Evolutionary conservation across 805 yeast species (phyloP).

Genomic region (Saccharomyces paradoxus): DNA sequence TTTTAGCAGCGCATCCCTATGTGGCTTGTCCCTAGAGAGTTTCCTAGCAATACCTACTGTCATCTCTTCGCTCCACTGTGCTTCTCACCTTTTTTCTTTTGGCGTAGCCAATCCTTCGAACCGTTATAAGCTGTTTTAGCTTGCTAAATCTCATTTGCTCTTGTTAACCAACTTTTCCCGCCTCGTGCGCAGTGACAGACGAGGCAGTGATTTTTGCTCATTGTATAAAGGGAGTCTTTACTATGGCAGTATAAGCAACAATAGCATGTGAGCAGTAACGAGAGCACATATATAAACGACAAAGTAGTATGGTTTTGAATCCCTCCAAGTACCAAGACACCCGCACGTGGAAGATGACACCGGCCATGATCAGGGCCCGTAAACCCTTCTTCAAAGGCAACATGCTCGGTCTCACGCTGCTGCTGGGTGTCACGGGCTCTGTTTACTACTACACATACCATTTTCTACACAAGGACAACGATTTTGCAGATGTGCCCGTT

Average conservation of each 20-base stretch:
- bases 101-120: not conserved
- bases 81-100: not conserved
- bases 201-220: not conserved
- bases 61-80: constrained; percentile 10
- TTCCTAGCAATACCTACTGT: constrained; percentile 28
- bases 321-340: constrained; percentile 52
- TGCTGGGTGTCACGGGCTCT: constrained; percentile 59
- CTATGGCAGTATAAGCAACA: not conserved
- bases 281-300: not conserved
- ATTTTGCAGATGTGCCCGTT: constrained; percentile 84
- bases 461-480: constrained; percentile 58
- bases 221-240: not conserved
- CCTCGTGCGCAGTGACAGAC: not conserved
- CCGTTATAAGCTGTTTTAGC: not conserved
- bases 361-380: constrained; percentile 87
- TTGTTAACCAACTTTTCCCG: not conserved
- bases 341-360: constrained; percentile 77
- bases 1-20: constrained; percentile 48
- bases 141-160: not conserved
- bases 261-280: not conserved
- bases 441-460: constrained; percentile 60
- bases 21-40: constrained; percentile 38
- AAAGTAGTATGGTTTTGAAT: constrained; percentile 19
- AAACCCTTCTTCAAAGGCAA: constrained; percentile 78
- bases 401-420: constrained; percentile 48